Percentiles rank a stretch among this genome's conserved stretches.
Evolutionary conservation across 345 rosid genomes (phyloP).

Genomic region (Gossypium mustelinum): DNA sequence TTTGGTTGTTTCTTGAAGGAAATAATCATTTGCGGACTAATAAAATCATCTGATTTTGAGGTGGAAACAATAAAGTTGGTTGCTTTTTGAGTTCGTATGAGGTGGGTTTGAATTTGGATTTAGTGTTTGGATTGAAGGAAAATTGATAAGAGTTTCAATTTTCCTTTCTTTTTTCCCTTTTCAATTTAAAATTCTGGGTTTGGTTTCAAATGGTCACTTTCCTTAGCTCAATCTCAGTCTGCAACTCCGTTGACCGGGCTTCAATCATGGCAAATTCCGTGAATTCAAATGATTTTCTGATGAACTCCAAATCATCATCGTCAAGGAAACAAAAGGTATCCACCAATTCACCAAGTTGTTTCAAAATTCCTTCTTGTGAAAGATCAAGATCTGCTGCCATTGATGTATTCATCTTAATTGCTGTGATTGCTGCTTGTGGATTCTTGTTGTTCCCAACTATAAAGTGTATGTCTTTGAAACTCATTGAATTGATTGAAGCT

Average conservation of each 20-base stretch:
- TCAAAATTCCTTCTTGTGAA: slow-evolving; percentile 44
- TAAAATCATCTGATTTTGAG: slow-evolving; percentile 5
- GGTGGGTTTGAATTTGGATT: slow-evolving; percentile 12
- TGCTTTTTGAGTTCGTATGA: not conserved
- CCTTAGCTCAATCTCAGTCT: slow-evolving; percentile 79
- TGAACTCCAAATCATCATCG: slow-evolving; percentile 31
- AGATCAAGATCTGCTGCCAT: slow-evolving; percentile 68
- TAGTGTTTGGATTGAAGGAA: not conserved
- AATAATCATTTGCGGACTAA: not conserved
- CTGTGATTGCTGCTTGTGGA: slow-evolving; percentile 68
- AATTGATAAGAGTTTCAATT: not conserved
- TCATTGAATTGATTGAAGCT: slow-evolving; percentile 37
- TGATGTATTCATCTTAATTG: slow-evolving; percentile 66
- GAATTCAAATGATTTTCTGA: slow-evolving; percentile 37
- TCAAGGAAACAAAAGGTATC: slow-evolving; percentile 30
- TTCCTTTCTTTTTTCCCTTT: slow-evolving; percentile 1
- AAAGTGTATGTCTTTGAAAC: slow-evolving; percentile 34
- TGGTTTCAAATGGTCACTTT: slow-evolving; percentile 72
- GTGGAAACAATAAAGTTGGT: not conserved
- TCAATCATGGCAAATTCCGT: slow-evolving; percentile 55
- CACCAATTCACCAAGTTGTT: slow-evolving; percentile 34
- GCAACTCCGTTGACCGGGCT: slow-evolving; percentile 65
- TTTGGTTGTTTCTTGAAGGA: not conserved
- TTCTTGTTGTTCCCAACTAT: slow-evolving; percentile 69
- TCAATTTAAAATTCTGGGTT: slow-evolving; percentile 24